Evolutionary conservation across 768 basidiomycete species (phyloP), one percentile per base, ranked within the genome.

Genomic region (Peribolospora kevripleyi): DNA sequence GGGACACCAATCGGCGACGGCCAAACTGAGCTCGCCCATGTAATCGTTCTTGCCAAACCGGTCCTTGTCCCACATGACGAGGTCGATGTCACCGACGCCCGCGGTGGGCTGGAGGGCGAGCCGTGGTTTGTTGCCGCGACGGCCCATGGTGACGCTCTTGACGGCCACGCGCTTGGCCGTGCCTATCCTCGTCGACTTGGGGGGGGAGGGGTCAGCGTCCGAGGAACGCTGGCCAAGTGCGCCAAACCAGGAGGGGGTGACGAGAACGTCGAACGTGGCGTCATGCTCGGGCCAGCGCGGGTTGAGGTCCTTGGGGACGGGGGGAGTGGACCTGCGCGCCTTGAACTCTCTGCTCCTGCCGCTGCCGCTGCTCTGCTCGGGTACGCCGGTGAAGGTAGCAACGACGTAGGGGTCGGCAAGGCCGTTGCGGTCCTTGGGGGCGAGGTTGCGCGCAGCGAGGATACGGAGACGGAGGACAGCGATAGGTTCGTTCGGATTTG

Each of bases 61-160:
- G 67, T 95, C 90, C 70, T 81, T 87, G 68, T 90, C 88, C 90
- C 91, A 98, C 0, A 88, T 73, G 9, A 93, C 79, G 42, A 86
- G 70, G 67, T 95, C 88, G 47, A 95, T 41, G 2, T 53, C 55
- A 13, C 41, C 8, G 36, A 57, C 25, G 4, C 51, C 59, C 42
- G 57, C 38, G 14, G 51, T 54, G 42, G 60, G 57, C 48, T 41
- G 62, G 4, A 64, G 25, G 5, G 57, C 55, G 25, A 47, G 41
- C 39, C 48, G 53, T 4, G 51, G n/a, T 36, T 42, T 40, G 46
- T 50, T 48, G 11, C 58, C 57, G 25, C 55, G 11, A 11, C 9
- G 13, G 36, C 36, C 9, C 49, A 10, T 9, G 10, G 36, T 42
- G 48, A 14, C 46, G 39, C 10, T 6, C 9, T 13, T 5, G 9